Conservation (phyloP, 768 basidiomycete species). For the Rhodotorula sphaerocarpa region DNA sequence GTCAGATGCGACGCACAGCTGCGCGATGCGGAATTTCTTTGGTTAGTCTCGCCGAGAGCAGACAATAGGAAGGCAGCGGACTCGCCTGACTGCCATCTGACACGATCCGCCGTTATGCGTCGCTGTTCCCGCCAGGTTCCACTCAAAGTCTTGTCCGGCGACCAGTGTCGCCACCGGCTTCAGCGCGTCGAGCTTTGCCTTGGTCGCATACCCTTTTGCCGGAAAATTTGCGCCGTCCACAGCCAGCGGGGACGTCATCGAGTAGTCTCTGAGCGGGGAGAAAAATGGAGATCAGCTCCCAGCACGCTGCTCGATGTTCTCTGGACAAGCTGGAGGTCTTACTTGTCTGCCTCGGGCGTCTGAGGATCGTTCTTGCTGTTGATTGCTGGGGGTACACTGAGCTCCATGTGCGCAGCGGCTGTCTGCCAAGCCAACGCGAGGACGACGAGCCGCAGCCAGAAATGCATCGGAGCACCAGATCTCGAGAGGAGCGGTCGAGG, state of each 20-base stretch:
- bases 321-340: neutral
- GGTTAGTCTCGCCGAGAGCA: too few relatives aligned
- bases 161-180: constrained; percentile 17
- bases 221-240: constrained; percentile 11
- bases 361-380: constrained; percentile 10
- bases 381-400: constrained; percentile 6
- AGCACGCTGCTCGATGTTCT: neutral
- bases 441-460: neutral
- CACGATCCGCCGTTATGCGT: constrained; percentile 17
- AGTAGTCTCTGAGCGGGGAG: constrained; percentile 8
- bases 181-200: neutral
- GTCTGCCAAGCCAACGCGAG: neutral
- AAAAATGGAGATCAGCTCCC: neutral
- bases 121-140: constrained; percentile 14
- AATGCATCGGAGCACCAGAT: too few relatives aligned
- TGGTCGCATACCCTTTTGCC: neutral
- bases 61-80: too few relatives aligned
- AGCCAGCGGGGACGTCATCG: constrained; percentile 17
- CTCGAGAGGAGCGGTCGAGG: too few relatives aligned
- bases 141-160: constrained; percentile 12
- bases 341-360: constrained; percentile 9
- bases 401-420: neutral
- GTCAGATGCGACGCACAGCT: too few relatives aligned
- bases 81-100: constrained; percentile 9
- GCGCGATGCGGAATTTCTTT: too few relatives aligned